phyloP scores from a whole-genome alignment of 495 filamentous ascomycete species.

The Tuber melanosporum region DNA sequence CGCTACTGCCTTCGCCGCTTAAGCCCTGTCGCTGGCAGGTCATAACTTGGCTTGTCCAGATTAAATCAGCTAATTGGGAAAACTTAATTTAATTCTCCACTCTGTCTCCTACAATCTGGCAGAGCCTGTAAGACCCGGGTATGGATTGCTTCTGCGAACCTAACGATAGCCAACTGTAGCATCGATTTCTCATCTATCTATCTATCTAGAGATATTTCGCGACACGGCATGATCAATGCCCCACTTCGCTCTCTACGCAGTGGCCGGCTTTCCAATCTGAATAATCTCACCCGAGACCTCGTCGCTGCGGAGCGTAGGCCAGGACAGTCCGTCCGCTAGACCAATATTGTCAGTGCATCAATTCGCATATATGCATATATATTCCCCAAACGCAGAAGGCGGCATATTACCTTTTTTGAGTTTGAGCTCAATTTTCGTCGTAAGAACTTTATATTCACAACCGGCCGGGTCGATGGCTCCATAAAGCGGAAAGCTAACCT shows the following conservation, averaged over 20 bases:
- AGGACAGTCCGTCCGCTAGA: slow-evolving; percentile 37
- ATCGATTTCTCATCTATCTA: not conserved
- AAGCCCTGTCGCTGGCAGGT: not conserved
- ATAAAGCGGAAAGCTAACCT: slow-evolving; percentile 66
- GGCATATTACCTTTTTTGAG: slow-evolving; percentile 62
- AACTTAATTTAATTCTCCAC: not conserved
- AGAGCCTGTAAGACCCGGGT: not conserved
- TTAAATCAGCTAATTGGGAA: not conserved
- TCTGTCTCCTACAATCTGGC: not conserved
- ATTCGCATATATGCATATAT: not conserved
- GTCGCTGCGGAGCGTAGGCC: slow-evolving; percentile 40
- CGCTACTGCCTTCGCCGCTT: not conserved
- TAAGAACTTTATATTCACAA: slow-evolving; percentile 75
- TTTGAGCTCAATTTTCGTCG: slow-evolving; percentile 89
- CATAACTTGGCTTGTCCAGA: not conserved
- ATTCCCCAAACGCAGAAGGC: not conserved
- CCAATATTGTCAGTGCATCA: not conserved
- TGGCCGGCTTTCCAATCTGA: slow-evolving; percentile 41
- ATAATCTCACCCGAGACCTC: slow-evolving; percentile 40
- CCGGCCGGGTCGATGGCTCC: slow-evolving; percentile 65
- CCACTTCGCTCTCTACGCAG: slow-evolving; percentile 18
- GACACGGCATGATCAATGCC: not conserved
- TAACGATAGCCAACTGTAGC: not conserved
- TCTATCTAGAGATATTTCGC: slow-evolving; percentile 2
- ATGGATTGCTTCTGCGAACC: not conserved